A percentile compares a stretch with the other conserved stretches of the same genome.
Conservation (phyloP, 2,329 filamentous ascomycete species). For the Samsoniella hepiali region DNA sequence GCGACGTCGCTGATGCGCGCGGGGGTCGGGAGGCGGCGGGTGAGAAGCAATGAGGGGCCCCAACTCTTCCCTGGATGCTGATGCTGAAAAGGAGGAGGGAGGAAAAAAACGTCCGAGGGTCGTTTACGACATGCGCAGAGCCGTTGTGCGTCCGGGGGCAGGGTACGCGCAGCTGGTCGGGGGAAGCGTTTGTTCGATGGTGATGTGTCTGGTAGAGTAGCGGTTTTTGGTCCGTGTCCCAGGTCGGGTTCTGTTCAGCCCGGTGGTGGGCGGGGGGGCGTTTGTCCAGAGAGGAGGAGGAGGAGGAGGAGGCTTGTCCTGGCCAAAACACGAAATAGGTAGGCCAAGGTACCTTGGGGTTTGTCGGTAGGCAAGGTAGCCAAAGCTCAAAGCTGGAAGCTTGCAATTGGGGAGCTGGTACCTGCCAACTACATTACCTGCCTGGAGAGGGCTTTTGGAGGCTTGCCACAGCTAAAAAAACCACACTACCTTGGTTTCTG, state of each 20-base stretch:
- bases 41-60: background rate
- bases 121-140: background rate
- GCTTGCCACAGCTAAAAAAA: no score
- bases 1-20: background rate
- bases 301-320: background rate
- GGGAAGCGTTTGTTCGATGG: background rate
- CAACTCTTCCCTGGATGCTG: background rate
- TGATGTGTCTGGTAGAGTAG: background rate
- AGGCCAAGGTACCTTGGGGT: no score
- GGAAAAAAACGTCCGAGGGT: background rate
- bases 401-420: background rate
- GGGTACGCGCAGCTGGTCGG: background rate
- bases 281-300: background rate
- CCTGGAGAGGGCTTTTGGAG: no score
- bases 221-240: background rate
- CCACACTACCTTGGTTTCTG: background rate
- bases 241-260: conserved; percentile 12
- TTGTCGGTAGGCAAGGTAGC: background rate
- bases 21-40: background rate
- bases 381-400: background rate
- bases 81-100: background rate
- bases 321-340: no score
- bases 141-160: background rate
- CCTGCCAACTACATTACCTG: background rate
- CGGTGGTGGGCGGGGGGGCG: background rate